These are phyloP conservation scores for Heliosperma pusillum DNA, from an alignment of 148 eudicot species.

Conservation along the genomic window DNA sequence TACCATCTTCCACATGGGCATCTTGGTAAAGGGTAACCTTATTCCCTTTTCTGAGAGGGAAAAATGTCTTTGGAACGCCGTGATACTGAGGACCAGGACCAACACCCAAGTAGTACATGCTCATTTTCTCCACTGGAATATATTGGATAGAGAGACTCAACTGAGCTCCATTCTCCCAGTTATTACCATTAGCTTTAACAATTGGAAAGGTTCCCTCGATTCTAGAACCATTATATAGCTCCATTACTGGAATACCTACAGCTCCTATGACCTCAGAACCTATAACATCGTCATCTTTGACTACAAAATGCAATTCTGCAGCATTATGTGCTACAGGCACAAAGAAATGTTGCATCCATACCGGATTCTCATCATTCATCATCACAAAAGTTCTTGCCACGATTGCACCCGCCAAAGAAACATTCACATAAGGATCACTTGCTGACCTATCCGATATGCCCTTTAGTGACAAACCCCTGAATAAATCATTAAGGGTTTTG, in stretches of 20 bases:
- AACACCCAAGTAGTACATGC: conserved; percentile 53
- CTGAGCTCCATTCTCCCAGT: conserved; percentile 51
- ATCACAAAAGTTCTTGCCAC: conserved; percentile 72
- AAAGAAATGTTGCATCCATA: conserved; percentile 65
- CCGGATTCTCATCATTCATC: conserved; percentile 56
- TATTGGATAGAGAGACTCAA: conserved; percentile 62
- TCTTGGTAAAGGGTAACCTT: conserved; percentile 85
- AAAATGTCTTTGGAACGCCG: conserved; percentile 83
- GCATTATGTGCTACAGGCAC: conserved; percentile 75
- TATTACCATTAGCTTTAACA: conserved; percentile 38
- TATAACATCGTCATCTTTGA: conserved; percentile 61
- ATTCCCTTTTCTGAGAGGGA: conserved; percentile 75
- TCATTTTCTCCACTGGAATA: conserved; percentile 45
- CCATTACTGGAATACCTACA: conserved; percentile 52
- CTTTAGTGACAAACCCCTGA: conserved; percentile 29
- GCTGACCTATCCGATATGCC: conserved; percentile 33
- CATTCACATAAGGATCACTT: conserved; percentile 85
- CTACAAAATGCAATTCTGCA: conserved; percentile 65
- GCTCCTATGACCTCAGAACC: conserved; percentile 70
- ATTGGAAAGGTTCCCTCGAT: conserved; percentile 63
- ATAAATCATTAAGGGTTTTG: conserved; percentile 39
- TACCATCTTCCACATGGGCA: conserved; percentile 68
- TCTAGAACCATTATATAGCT: conserved; percentile 37
- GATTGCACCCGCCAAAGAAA: conserved; percentile 48
- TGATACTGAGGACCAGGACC: conserved; percentile 47